These are phyloP conservation scores for Paramecium biaurelia DNA, from an alignment of 73 alveolate species.

Conservation along the genomic window DNA sequence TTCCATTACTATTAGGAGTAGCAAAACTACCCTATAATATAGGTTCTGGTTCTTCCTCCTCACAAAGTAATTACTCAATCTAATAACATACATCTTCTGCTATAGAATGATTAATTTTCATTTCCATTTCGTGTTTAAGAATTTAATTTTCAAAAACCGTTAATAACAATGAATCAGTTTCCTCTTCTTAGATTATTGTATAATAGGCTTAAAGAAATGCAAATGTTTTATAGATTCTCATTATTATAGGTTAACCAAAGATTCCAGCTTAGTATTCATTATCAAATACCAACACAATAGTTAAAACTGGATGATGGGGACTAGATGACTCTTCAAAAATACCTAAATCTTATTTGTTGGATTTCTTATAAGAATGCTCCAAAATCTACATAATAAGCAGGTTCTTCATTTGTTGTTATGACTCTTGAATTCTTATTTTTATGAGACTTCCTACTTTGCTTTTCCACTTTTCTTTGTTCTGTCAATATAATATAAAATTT, in stretches of 20 bases:
- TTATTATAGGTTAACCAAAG: background rate
- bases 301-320: background rate
- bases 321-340: background rate
- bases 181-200: conserved; percentile 5
- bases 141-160: conserved; percentile 19
- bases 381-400: conserved; percentile 1
- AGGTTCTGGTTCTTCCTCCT: conserved; percentile 11
- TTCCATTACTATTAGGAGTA: background rate
- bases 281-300: conserved; percentile 1
- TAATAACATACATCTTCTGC: conserved; percentile 1
- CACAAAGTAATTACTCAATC: background rate
- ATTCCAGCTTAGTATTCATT: background rate
- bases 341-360: background rate
- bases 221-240: conserved; percentile 17
- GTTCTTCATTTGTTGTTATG: background rate
- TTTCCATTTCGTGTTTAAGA: background rate
- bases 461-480: background rate
- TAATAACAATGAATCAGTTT: conserved; percentile 4
- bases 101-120: background rate
- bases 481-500: background rate
- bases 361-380: background rate
- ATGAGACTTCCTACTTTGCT: background rate
- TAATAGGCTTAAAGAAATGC: conserved; percentile 32
- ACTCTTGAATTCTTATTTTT: background rate
- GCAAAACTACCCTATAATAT: background rate